phyloP scores from a whole-genome alignment of 345 rosid species.

The Populus ilicifolia region DNA sequence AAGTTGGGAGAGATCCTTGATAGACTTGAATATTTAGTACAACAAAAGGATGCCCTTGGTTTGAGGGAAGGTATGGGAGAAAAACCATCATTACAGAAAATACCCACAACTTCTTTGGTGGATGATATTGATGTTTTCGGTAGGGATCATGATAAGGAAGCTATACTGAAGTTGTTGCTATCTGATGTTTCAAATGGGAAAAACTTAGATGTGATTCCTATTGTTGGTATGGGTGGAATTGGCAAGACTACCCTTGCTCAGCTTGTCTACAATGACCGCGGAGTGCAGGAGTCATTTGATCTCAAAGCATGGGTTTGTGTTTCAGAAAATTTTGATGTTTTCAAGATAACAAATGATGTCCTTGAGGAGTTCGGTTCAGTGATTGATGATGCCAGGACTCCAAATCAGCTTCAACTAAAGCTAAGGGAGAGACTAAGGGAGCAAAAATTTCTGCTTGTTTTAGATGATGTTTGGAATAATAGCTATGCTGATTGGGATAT shows the following conservation, averaged over 20 bases:
- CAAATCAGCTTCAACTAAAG: not conserved
- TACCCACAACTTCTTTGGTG: constrained; percentile 12
- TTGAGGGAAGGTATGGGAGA: constrained; percentile 4
- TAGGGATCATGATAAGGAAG: constrained; percentile 13
- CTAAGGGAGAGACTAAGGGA: not conserved
- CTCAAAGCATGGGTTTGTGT: constrained; percentile 3
- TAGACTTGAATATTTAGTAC: constrained; percentile 2
- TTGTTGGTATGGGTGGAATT: constrained; percentile 17
- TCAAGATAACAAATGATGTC: not conserved
- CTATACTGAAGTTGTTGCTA: not conserved
- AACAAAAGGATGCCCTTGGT: constrained; percentile 17
- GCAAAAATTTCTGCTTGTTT: not conserved
- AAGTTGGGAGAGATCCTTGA: constrained; percentile 3
- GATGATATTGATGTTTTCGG: constrained; percentile 23
- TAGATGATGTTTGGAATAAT: constrained; percentile 9
- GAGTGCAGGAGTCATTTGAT: not conserved
- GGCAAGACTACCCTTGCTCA: constrained; percentile 8
- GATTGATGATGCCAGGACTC: not conserved
- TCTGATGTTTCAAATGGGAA: not conserved
- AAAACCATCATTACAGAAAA: not conserved
- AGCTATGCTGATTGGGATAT: not conserved
- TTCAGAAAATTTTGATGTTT: not conserved
- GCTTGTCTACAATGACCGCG: not conserved
- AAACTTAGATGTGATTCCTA: constrained; percentile 11
- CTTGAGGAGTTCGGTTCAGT: not conserved